phyloP scores from a whole-genome alignment of 2,329 filamentous ascomycete genomes.

The Neofusicoccum umdonicola region DNA sequence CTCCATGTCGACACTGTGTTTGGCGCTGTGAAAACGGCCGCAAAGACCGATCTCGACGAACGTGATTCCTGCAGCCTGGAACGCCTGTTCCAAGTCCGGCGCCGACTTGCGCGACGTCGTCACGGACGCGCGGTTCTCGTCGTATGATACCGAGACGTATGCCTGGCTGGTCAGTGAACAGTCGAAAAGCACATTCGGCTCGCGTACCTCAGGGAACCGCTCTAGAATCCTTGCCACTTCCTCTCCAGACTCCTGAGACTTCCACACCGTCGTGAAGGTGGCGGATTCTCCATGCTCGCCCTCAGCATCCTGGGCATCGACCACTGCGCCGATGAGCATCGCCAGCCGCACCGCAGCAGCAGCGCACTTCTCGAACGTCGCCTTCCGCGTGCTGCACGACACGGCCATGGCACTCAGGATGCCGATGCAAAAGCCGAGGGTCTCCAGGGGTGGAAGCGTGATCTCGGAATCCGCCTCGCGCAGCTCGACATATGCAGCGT shows the following conservation, averaged over 20 bases:
- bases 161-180: no score
- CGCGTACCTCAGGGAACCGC: neutral
- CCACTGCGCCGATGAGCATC: slow-evolving; percentile 14
- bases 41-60: neutral
- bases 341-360: slow-evolving; percentile 14
- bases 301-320: slow-evolving; percentile 9
- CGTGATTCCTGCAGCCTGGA: neutral
- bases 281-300: neutral
- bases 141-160: neutral
- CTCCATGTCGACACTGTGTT: neutral
- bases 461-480: neutral
- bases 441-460: slow-evolving; percentile 28
- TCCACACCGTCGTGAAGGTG: slow-evolving; percentile 1
- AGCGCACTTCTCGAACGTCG: slow-evolving; percentile 4
- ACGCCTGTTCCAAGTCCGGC: neutral
- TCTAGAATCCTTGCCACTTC: neutral
- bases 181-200: no score
- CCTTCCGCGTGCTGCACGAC: neutral
- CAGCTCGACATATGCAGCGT: slow-evolving; percentile 25
- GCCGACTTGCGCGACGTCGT: neutral
- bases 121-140: neutral
- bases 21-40: neutral
- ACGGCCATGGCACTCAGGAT: slow-evolving; percentile 17
- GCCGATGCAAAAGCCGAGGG: slow-evolving; percentile 26
- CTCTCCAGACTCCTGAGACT: neutral